Conservation (phyloP, 345 rosid species). For the Turnera subulata region DNA sequence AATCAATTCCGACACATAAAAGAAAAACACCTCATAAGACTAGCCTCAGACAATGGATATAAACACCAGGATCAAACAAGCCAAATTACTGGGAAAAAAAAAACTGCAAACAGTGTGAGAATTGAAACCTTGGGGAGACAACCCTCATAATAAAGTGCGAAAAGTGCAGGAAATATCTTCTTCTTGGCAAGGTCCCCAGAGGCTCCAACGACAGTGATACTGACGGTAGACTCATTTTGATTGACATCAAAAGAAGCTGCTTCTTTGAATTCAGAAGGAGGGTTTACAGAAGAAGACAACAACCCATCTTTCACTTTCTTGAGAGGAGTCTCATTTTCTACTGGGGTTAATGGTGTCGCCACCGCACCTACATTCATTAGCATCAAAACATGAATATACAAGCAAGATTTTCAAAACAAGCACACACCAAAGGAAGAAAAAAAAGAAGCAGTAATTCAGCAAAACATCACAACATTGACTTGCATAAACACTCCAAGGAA, state of each 20-base stretch:
- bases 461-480: too few relatives aligned
- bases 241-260: conserved; percentile 36
- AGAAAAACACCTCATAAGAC: background rate
- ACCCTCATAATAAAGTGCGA: conserved; percentile 92
- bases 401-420: background rate
- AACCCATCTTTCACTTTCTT: conserved; percentile 45
- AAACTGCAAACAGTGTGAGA: background rate
- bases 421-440: background rate
- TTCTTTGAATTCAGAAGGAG: conserved; percentile 40
- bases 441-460: too few relatives aligned
- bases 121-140: conserved; percentile 78
- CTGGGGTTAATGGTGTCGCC: conserved; percentile 38
- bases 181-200: conserved; percentile 99
- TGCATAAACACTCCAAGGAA: too few relatives aligned
- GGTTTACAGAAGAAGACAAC: conserved; percentile 31
- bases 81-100: background rate
- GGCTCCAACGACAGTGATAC: conserved; percentile 93
- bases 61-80: conserved; percentile 10
- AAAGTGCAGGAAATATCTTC: conserved; percentile 98
- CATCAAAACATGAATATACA: conserved; percentile 3
- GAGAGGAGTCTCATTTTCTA: conserved; percentile 36
- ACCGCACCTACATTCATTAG: conserved; percentile 46
- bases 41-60: conserved; percentile 4
- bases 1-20: conserved; percentile 15
- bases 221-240: conserved; percentile 62